These are phyloP conservation scores for Rhizophagus clarus DNA, from an alignment of 192 early-diverging fungal species.

Conservation along the genomic window DNA sequence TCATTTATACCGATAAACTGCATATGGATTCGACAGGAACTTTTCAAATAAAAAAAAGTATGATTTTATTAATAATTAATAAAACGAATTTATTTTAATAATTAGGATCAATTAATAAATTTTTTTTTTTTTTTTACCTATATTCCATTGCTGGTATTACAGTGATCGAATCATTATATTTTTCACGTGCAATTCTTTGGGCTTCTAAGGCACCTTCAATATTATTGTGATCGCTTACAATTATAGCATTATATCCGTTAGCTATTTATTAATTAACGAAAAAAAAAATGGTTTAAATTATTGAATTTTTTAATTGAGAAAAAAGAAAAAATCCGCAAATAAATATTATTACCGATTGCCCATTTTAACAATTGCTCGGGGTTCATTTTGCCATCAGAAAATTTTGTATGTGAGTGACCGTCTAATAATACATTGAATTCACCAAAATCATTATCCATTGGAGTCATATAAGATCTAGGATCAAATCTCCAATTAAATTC, in stretches of 20 bases:
- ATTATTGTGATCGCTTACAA: constrained; percentile 74
- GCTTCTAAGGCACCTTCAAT: constrained; percentile 63
- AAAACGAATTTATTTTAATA: neutral
- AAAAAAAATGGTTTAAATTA: too few relatives aligned
- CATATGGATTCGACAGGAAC: constrained; percentile 73
- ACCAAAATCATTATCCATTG: constrained; percentile 39
- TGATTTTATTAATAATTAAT: neutral
- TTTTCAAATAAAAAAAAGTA: constrained; percentile 24
- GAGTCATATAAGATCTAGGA: constrained; percentile 49
- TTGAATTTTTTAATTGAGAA: neutral
- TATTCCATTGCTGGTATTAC: constrained; percentile 75
- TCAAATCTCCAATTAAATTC: constrained; percentile 54
- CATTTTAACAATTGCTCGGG: constrained; percentile 62
- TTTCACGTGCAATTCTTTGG: constrained; percentile 52
- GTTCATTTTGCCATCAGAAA: constrained; percentile 63
- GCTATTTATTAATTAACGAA: constrained; percentile 40
- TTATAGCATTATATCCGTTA: constrained; percentile 68
- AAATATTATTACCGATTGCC: constrained; percentile 50
- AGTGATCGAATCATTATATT: constrained; percentile 54
- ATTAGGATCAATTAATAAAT: neutral
- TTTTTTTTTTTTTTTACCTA: constrained; percentile 35
- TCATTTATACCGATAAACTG: constrained; percentile 65
- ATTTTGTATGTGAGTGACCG: constrained; percentile 64
- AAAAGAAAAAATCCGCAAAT: neutral
- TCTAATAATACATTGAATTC: constrained; percentile 54